Evolutionary conservation across 202 grass and related monocot species (phyloP), one percentile per base, ranked within the genome.

Genomic region (Carex sylvatica): DNA sequence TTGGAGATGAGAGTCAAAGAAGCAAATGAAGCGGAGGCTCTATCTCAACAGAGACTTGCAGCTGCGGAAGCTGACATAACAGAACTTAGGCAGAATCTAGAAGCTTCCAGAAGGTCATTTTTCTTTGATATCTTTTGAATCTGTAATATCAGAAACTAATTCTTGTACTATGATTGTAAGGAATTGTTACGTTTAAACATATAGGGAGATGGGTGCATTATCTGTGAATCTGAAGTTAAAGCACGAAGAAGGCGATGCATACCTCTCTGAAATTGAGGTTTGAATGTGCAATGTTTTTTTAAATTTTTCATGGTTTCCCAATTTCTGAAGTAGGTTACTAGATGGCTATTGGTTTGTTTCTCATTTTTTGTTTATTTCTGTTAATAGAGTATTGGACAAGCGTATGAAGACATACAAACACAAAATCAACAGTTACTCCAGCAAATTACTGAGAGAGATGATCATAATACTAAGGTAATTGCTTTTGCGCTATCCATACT

Each of bases 391-490:
- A 97, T 97, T 52, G 91, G 88, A 9, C 87, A 92, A 87, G 89
- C 94, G 71, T 97, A 97, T 19, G 89, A 89, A 84, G 94, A 93
- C 71, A 86, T 93, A 80, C 90, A 92, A 79, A 81, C 91, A 44
- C 91, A 93, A 80, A 97, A 97, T 83, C 94, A 97, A 86, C 94
- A 93, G 69, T 87, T 97, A 26, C 53, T 97, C 61, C 91, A 97
- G 42, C 94, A 97, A 86, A 93, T 97, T 62, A 90, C 84, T 52
- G 94, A 97, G 78, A 93, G 94, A 92, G 94, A 97, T 88, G 91
- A 97, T 88, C 84, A 97, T 78, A 97, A 97, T 82, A 92, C 87
- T 14, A 97, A 97, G 91, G 94, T 97, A 52, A 65, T 79, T 22
- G 53, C 24, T 84, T 61, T 62, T 82, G 6, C 2, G 56, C 10